phyloP scores from a whole-genome alignment of 306 rosid species.

The Dalbergia oliveri region DNA sequence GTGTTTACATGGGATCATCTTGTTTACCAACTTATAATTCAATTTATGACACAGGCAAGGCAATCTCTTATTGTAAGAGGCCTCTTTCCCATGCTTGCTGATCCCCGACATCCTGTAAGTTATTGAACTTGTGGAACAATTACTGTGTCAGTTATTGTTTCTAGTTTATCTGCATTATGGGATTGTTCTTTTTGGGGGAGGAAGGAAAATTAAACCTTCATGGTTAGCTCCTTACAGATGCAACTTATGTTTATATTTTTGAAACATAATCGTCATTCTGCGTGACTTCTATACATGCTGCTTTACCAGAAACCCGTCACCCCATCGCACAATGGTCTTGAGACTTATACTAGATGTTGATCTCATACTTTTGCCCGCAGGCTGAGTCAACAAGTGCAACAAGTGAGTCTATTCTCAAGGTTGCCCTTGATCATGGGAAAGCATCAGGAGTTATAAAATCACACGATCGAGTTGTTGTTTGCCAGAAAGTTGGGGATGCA shows the following conservation, averaged over 20 bases:
- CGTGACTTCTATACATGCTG: conserved; percentile 7
- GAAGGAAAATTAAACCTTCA: neutral
- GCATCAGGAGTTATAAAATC: conserved; percentile 84
- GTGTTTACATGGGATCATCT: conserved; percentile 32
- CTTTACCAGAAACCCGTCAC: conserved; percentile 8
- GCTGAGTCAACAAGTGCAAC: conserved; percentile 90
- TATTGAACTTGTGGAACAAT: neutral
- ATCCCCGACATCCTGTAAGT: conserved; percentile 99
- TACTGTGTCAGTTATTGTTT: conserved; percentile 30
- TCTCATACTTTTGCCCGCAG: conserved; percentile 53
- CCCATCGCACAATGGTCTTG: neutral
- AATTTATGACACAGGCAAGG: conserved; percentile 76
- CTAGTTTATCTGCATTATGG: conserved; percentile 23
- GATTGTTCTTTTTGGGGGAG: conserved; percentile 8
- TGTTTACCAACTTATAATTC: conserved; percentile 33
- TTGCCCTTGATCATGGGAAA: conserved; percentile 95
- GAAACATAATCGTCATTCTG: conserved; percentile 19
- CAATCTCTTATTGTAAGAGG: conserved; percentile 96
- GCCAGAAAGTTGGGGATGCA: conserved; percentile 97
- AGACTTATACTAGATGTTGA: conserved; percentile 3
- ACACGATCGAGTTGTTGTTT: conserved; percentile 93
- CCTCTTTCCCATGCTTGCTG: conserved; percentile 98
- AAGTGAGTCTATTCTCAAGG: conserved; percentile 90
- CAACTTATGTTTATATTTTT: neutral
- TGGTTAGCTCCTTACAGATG: conserved; percentile 17